Evolutionary conservation across 306 rosid genomes (phyloP), one percentile per base, ranked within the genome.

Genomic region (Cucumis hystrix): DNA sequence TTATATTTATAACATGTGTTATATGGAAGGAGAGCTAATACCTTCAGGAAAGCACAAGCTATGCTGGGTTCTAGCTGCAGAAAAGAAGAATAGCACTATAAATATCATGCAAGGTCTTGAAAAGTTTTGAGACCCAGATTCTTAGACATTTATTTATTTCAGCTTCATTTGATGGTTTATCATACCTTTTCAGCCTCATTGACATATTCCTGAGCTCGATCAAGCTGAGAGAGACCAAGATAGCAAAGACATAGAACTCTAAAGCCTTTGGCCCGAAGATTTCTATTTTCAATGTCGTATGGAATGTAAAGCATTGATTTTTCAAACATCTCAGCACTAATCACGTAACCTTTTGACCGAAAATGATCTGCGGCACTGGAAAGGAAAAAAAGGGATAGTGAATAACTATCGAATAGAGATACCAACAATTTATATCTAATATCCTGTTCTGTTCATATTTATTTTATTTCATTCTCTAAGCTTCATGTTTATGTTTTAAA

Each of bases 171-270:
- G 56, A 43, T 52, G 30, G 78, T 14, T 28, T 45, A 65, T 57
- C 65, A 77, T 83, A 95, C 98, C 98, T 90, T 95, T 79, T 90
- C 97, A 69, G 97, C 93, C 86, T 95, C 97, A 17, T 88, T 83
- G 15, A 95, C 88, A 83, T 92, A 95, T 82, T 95, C 98, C 66
- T 82, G 85, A 72, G 98, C 97, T 16, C 91, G 97, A 84, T 95
- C 98, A 78, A 92, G 88, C 80, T 80, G 85, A 79, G 87, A 87
- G 74, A 92, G 96, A 80, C 93, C 97, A 65, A 95, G 87, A 82
- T 90, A 89, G 87, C 98, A 95, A 74, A 95, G 97, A 64, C 97
- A 92, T 88, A 95, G 87, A 58, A 91, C 96, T 85, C 98, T 86
- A 75, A 80, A 95, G 76, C 97, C 97, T 82, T 95, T 95, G 75